Conservation (phyloP, 345 rosid genomes). For the Salix brachista region DNA sequence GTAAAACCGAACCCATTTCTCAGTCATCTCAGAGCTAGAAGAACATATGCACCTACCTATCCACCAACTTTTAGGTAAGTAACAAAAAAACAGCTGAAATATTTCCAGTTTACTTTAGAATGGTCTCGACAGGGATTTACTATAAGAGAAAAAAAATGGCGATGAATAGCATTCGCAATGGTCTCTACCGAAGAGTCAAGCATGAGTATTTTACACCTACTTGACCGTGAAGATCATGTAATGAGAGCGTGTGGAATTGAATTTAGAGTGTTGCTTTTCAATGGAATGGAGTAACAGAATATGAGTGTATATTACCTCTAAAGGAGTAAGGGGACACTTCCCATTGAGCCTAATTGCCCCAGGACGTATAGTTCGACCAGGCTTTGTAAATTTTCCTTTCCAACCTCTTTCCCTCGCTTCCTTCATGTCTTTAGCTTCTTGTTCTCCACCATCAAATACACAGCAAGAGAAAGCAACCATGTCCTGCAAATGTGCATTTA, state of each 20-base stretch:
- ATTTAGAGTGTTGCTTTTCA: not conserved
- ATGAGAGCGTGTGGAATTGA: not conserved
- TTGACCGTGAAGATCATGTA: not conserved
- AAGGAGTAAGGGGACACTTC: conserved; percentile 93
- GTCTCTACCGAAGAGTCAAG: not conserved
- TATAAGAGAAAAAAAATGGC: not conserved
- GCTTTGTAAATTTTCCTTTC: conserved; percentile 97
- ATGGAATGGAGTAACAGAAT: not conserved
- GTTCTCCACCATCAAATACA: conserved; percentile 89
- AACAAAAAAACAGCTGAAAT: not conserved
- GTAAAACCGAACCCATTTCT: not conserved
- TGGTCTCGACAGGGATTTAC: not conserved
- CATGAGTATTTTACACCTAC: not conserved
- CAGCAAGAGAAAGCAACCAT: conserved; percentile 99
- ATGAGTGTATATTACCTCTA: conserved; percentile 56
- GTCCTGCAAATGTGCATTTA: conserved; percentile 50
- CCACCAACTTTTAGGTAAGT: not conserved
- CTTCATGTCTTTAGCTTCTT: conserved; percentile 79
- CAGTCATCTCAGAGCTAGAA: not conserved
- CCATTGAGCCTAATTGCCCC: conserved; percentile 96
- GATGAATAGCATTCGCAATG: not conserved
- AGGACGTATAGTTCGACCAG: conserved; percentile 94
- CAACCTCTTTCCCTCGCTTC: conserved; percentile 98
- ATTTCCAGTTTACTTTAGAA: not conserved
- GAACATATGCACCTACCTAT: not conserved